These are phyloP conservation scores for Cryphonectria nitschkei DNA, from an alignment of 2,329 filamentous ascomycete species.

Conservation along the genomic window DNA sequence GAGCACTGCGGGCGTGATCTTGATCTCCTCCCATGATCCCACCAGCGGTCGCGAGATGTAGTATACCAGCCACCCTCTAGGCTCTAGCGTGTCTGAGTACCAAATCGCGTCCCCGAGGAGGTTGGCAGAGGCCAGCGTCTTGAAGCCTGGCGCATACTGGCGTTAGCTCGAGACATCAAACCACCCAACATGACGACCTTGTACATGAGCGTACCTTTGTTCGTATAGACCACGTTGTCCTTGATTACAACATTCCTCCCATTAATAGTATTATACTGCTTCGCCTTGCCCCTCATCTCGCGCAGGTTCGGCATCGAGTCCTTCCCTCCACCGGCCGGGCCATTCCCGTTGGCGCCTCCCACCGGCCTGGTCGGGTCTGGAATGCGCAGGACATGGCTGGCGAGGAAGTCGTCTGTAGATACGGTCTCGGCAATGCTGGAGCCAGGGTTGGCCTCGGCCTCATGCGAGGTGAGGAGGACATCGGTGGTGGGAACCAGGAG, in stretches of 20 bases:
- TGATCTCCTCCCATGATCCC: constrained; percentile 77
- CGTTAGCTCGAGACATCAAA: background rate
- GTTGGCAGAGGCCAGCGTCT: constrained; percentile 85
- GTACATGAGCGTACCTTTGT: constrained; percentile 72
- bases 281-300: constrained; percentile 89
- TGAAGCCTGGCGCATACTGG: constrained; percentile 71
- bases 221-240: constrained; percentile 89
- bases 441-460: constrained; percentile 73
- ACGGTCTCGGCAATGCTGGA: constrained; percentile 78
- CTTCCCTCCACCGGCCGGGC: constrained; percentile 50
- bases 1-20: constrained; percentile 68
- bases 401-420: constrained; percentile 90
- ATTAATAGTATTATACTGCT: constrained; percentile 91
- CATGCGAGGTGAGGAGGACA: constrained; percentile 83
- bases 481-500: constrained; percentile 93
- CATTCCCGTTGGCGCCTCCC: constrained; percentile 43
- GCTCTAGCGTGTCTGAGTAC: constrained; percentile 87
- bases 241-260: constrained; percentile 93
- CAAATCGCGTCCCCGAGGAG: constrained; percentile 82
- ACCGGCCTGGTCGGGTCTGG: constrained; percentile 56
- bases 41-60: constrained; percentile 90
- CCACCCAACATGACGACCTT: background rate
- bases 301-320: constrained; percentile 68
- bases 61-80: constrained; percentile 94
- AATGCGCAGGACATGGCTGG: constrained; percentile 93